Conservation (phyloP, 306 rosid species). For the Cucurbita argyrosperma region DNA sequence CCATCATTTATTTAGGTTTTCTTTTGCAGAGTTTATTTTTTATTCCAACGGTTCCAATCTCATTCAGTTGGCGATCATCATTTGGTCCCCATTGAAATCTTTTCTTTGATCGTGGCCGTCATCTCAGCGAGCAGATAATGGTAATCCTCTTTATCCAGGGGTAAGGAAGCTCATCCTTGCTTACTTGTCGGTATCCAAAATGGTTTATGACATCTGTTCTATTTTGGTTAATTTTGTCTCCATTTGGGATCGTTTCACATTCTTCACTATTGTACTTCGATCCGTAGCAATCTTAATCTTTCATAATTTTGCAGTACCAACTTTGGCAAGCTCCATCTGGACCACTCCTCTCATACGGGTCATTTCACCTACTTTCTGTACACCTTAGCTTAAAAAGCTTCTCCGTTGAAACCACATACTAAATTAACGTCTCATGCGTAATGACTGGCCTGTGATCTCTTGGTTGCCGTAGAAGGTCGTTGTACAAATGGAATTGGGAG, state of each 20-base stretch:
- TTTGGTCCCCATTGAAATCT: neutral
- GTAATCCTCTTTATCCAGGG: neutral
- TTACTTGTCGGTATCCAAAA: neutral
- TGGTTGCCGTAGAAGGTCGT: no score
- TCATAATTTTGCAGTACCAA: neutral
- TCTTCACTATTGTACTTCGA: neutral
- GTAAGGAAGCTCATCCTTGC: neutral
- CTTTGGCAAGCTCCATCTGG: no score
- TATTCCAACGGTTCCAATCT: neutral
- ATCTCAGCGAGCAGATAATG: neutral
- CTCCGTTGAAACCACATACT: no score
- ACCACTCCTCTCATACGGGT: no score
- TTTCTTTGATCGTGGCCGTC: neutral
- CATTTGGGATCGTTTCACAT: neutral
- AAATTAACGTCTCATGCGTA: no score
- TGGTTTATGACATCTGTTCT: neutral
- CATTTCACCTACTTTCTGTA: no score
- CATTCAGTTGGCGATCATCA: neutral
- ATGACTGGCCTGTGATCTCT: no score
- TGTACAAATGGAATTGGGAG: no score
- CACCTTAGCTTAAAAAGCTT: no score
- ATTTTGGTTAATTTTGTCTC: neutral
- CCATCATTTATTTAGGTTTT: neutral
- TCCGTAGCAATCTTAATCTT: neutral
- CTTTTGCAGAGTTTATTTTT: neutral